Conservation (phyloP, 805 yeast species). For the Barnettozyma siamensis region DNA sequence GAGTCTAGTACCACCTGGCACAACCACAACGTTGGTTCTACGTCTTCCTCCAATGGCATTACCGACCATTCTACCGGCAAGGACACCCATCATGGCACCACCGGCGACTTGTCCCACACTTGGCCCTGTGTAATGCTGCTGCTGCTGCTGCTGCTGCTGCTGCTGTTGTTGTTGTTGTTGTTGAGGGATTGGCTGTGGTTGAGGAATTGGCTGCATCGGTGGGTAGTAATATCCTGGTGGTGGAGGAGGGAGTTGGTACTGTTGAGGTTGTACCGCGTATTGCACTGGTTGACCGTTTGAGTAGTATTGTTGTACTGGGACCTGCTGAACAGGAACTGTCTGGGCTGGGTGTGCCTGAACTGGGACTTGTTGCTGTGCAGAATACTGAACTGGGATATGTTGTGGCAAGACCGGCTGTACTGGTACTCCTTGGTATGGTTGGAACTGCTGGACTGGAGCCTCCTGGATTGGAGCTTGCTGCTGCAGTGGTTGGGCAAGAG, state of each 20-base stretch:
- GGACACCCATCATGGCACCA: not conserved
- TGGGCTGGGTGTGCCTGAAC: no score
- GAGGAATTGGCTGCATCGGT: not conserved
- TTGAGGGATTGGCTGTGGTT: not conserved
- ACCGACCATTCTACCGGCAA: not conserved
- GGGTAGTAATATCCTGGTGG: not conserved
- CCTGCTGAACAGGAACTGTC: not conserved
- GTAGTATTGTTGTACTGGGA: not conserved
- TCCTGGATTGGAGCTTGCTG: no score
- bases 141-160: not conserved
- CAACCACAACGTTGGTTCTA: not conserved
- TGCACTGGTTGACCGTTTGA: no score
- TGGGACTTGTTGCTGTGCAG: no score
- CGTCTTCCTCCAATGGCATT: not conserved
- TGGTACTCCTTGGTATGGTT: not conserved
- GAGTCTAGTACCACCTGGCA: not conserved
- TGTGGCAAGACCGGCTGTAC: not conserved
- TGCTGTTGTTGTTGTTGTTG: not conserved
- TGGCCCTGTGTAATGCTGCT: not conserved
- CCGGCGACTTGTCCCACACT: not conserved
- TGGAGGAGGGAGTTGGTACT: not conserved
- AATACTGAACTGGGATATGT: no score
- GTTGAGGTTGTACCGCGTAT: no score
- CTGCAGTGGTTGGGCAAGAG: no score
- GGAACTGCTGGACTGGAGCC: no score